phyloP scores from a whole-genome alignment of 805 yeast species.

The Cephaloascus albidus region DNA sequence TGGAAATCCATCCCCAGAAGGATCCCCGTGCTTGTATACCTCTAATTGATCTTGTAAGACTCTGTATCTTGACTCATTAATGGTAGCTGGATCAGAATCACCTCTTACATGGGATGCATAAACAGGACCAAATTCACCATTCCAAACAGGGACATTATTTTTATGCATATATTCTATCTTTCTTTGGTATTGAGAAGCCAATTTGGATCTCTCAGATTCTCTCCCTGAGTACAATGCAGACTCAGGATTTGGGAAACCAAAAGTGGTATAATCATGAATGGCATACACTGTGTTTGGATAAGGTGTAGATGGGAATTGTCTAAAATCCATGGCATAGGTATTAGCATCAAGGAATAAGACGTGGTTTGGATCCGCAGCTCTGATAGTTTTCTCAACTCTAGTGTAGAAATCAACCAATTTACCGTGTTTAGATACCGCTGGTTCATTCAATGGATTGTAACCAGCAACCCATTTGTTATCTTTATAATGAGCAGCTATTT shows the following conservation, averaged over 20 bases:
- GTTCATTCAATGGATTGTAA: conserved; percentile 46
- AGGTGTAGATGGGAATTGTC: conserved; percentile 29
- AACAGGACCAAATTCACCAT: conserved; percentile 46
- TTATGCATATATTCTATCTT: conserved; percentile 32
- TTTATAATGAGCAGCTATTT: conserved; percentile 34
- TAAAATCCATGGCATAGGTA: conserved; percentile 42
- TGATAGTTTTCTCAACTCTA: conserved; percentile 25
- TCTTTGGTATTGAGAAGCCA: conserved; percentile 27
- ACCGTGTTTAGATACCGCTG: conserved; percentile 33
- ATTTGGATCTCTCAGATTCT: conserved; percentile 21
- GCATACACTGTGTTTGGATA: conserved; percentile 38
- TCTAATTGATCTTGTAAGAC: conserved; percentile 36
- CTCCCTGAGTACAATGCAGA: conserved; percentile 23
- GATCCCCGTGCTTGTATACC: conserved; percentile 34
- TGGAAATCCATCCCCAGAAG: conserved; percentile 34
- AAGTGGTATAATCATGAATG: conserved; percentile 36
- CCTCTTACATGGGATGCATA: conserved; percentile 34
- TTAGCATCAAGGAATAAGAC: conserved; percentile 40
- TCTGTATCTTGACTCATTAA: conserved; percentile 28
- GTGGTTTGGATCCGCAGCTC: conserved; percentile 37
- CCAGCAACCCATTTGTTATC: conserved; percentile 43
- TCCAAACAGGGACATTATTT: conserved; percentile 40
- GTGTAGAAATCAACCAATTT: conserved; percentile 29
- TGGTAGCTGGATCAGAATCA: conserved; percentile 23
- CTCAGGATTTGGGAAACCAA: conserved; percentile 32